Evolutionary conservation across 1,284 basidiomycete genomes (phyloP).

Genomic region (Ustilago tritici): DNA sequence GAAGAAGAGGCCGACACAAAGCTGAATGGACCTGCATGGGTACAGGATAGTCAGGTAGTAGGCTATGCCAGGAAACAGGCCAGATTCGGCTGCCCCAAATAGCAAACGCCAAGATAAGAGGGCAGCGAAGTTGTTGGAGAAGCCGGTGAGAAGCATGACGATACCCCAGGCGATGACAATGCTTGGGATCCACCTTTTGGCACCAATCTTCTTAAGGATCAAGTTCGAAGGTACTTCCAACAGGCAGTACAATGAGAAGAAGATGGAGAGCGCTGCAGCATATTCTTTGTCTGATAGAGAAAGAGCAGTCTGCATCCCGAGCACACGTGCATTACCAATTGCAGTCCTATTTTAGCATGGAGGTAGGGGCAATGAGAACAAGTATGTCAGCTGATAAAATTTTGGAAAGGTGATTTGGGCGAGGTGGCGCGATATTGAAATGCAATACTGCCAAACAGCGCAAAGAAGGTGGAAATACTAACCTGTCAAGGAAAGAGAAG

Average conservation of each 20-base stretch:
- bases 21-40: slow-evolving; percentile 53
- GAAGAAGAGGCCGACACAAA: slow-evolving; percentile 60
- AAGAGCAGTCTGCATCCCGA: slow-evolving; percentile 56
- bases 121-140: slow-evolving; percentile 69
- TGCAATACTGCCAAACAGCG: no score
- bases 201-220: slow-evolving; percentile 71
- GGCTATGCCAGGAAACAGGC: slow-evolving; percentile 57
- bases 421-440: no score
- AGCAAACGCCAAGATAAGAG: slow-evolving; percentile 70
- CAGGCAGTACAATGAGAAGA: slow-evolving; percentile 76
- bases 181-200: slow-evolving; percentile 69
- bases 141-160: slow-evolving; percentile 71
- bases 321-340: slow-evolving; percentile 81
- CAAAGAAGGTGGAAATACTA: not conserved
- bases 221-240: slow-evolving; percentile 80
- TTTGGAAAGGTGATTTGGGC: no score
- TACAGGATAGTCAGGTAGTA: slow-evolving; percentile 53
- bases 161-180: slow-evolving; percentile 69
- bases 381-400: not conserved
- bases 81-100: slow-evolving; percentile 68
- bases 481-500: slow-evolving; percentile 78
- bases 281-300: slow-evolving; percentile 72
- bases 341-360: slow-evolving; percentile 73
- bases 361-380: not conserved
- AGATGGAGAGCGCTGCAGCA: slow-evolving; percentile 63